Percentiles rank a stretch among this genome's conserved stretches.
Conservation (phyloP, 495 filamentous ascomycete genomes). For the Aspergillus ostianus region DNA sequence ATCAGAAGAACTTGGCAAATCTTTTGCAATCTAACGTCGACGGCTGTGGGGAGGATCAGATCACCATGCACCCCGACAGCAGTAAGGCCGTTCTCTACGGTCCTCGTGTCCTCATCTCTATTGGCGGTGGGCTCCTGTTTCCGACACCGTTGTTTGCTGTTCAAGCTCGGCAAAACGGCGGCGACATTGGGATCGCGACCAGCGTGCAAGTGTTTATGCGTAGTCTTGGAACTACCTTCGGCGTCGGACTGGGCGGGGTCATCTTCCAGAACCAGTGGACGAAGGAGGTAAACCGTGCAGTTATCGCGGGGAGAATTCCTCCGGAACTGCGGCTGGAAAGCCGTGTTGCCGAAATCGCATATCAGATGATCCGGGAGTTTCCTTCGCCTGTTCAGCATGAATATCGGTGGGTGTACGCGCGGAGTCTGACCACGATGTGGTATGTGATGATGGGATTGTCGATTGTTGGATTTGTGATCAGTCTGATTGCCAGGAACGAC, state of each 20-base stretch:
- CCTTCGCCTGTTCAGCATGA: background rate
- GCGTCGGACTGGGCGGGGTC: background rate
- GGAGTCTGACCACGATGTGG: constrained; percentile 1
- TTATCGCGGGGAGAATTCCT: background rate
- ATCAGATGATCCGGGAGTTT: background rate
- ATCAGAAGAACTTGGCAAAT: too few relatives aligned
- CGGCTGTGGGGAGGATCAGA: too few relatives aligned
- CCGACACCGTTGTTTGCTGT: too few relatives aligned
- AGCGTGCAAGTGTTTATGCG: too few relatives aligned
- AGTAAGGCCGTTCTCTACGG: too few relatives aligned
- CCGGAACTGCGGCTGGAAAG: background rate
- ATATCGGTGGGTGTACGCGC: constrained; percentile 7
- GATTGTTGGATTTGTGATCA: background rate
- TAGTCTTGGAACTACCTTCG: background rate
- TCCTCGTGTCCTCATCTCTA: too few relatives aligned
- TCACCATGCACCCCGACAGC: too few relatives aligned
- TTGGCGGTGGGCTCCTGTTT: too few relatives aligned
- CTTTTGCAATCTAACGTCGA: too few relatives aligned
- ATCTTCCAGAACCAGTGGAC: background rate
- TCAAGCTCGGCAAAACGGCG: too few relatives aligned
- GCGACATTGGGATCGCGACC: too few relatives aligned
- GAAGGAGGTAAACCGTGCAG: background rate
- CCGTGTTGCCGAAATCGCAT: background rate
- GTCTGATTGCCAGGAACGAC: background rate
- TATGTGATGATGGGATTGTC: constrained; percentile 4